Percentiles rank a stretch among this genome's conserved stretches.
These are phyloP conservation scores for Sporormia fimetaria DNA, from an alignment of 495 filamentous ascomycete genomes.

Conservation along the genomic window DNA sequence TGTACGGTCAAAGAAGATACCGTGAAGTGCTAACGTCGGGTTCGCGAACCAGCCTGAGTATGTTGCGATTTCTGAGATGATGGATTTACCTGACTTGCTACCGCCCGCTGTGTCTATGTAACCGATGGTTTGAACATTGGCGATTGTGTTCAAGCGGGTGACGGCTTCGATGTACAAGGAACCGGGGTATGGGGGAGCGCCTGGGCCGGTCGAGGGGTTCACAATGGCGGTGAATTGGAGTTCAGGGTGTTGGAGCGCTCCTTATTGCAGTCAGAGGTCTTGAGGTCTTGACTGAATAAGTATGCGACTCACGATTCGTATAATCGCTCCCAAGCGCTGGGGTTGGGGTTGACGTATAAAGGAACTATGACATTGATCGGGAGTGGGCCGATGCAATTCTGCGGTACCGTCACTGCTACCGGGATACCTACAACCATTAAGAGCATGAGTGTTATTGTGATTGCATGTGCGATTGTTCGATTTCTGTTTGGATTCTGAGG, in stretches of 20 bases:
- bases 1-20: slow-evolving; percentile 21
- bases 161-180: slow-evolving; percentile 6
- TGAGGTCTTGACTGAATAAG: neutral
- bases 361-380: neutral
- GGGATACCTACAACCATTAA: slow-evolving; percentile 1
- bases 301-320: neutral
- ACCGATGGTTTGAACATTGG: slow-evolving; percentile 15
- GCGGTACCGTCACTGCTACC: slow-evolving; percentile 1
- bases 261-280: neutral
- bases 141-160: slow-evolving; percentile 1
- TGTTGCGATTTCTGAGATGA: slow-evolving; percentile 6
- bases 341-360: neutral
- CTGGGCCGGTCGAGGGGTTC: slow-evolving; percentile 16
- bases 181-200: slow-evolving; percentile 1
- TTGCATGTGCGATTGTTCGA: slow-evolving; percentile 1
- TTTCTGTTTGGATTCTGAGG: too few species aligned
- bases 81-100: slow-evolving; percentile 1
- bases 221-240: slow-evolving; percentile 11
- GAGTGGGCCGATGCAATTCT: neutral
- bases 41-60: slow-evolving; percentile 9
- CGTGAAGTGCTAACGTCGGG: slow-evolving; percentile 5
- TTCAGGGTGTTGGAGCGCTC: neutral
- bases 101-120: slow-evolving; percentile 12
- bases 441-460: slow-evolving; percentile 1
- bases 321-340: neutral